Conservation (phyloP, 2,329 filamentous ascomycete species). For the Aspergillus udagawae region DNA sequence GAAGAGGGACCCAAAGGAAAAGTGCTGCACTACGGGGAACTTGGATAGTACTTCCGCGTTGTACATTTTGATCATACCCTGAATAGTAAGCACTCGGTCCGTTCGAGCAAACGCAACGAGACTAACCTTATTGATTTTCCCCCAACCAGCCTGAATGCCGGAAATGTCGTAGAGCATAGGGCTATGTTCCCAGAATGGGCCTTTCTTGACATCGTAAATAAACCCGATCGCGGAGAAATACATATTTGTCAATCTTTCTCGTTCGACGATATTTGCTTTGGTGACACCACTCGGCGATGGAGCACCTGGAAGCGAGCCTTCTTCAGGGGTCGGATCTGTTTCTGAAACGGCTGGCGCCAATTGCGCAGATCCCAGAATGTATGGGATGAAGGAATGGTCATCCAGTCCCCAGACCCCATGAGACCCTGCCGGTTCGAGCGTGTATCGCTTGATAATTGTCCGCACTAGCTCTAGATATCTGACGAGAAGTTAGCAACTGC, state of each 20-base stretch:
- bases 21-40: slow-evolving; percentile 98
- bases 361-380: slow-evolving; percentile 93
- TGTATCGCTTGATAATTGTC: slow-evolving; percentile 82
- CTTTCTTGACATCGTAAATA: slow-evolving; percentile 94
- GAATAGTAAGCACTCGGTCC: slow-evolving; percentile 1
- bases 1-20: slow-evolving; percentile 76
- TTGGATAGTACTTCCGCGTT: slow-evolving; percentile 94
- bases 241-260: slow-evolving; percentile 67
- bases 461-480: slow-evolving; percentile 80
- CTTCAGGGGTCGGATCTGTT: slow-evolving; percentile 62
- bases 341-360: slow-evolving; percentile 69
- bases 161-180: slow-evolving; percentile 93
- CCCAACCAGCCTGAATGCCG: slow-evolving; percentile 89
- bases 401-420: slow-evolving; percentile 99
- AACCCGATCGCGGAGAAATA: slow-evolving; percentile 96
- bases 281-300: slow-evolving; percentile 69
- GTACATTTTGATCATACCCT: slow-evolving; percentile 99
- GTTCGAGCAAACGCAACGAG: not conserved
- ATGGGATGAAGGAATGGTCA: slow-evolving; percentile 90
- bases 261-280: slow-evolving; percentile 60
- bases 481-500: not conserved
- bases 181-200: slow-evolving; percentile 96
- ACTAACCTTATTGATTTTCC: slow-evolving; percentile 84
- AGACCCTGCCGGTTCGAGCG: slow-evolving; percentile 88
- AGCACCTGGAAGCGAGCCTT: slow-evolving; percentile 70